Conservation (phyloP, 768 basidiomycete genomes). For the Pleurotus eryngii region DNA sequence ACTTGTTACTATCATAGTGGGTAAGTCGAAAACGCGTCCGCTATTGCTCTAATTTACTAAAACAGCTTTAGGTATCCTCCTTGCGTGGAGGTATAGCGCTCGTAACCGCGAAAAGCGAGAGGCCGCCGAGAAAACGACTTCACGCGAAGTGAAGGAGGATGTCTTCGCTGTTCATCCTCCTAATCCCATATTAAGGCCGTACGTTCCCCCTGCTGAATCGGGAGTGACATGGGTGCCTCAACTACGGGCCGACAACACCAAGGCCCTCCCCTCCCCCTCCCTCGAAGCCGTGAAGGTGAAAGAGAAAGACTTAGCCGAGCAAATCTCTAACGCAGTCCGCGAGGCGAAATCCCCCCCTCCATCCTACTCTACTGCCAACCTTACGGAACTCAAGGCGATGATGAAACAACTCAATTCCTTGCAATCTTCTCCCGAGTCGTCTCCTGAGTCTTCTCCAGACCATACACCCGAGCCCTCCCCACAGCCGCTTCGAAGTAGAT, state of each 20-base stretch:
- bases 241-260: background rate
- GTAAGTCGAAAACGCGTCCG: background rate
- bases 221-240: conserved; percentile 3
- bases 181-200: conserved; percentile 1
- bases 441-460: background rate
- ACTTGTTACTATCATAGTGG: conserved; percentile 1
- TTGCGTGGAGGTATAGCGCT: conserved; percentile 1
- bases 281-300: background rate
- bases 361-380: background rate
- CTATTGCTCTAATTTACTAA: background rate
- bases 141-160: conserved; percentile 1
- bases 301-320: background rate
- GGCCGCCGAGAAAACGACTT: background rate
- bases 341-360: background rate
- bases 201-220: background rate
- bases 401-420: background rate
- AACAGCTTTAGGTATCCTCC: background rate
- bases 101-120: background rate
- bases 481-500: background rate
- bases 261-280: background rate
- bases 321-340: background rate
- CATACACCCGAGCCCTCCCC: background rate
- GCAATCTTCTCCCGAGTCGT: background rate
- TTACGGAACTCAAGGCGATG: background rate
- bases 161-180: conserved; percentile 7